These are phyloP conservation scores for Phylloporus sp. DNA, from an alignment of 768 basidiomycete species.

Conservation along the genomic window DNA sequence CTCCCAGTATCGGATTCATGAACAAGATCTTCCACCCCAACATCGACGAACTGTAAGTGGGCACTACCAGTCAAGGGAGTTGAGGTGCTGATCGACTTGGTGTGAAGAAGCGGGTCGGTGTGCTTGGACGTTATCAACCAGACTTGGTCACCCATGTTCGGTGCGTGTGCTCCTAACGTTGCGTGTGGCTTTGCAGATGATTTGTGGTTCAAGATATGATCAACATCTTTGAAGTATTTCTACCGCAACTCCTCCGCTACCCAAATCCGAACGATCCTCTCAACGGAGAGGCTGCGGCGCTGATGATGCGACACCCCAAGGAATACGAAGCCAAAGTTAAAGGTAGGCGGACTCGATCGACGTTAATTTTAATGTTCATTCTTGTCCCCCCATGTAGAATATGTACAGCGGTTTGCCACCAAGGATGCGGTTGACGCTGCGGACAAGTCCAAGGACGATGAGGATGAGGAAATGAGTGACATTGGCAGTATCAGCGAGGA, in stretches of 20 bases:
- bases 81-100: slow-evolving; percentile 6
- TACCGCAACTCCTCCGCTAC: slow-evolving; percentile 94
- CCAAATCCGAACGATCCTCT: slow-evolving; percentile 98
- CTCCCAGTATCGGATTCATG: slow-evolving; percentile 98
- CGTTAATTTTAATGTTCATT: slow-evolving; percentile 1
- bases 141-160: slow-evolving; percentile 99
- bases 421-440: slow-evolving; percentile 84
- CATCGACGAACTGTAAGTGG: slow-evolving; percentile 91
- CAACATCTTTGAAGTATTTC: slow-evolving; percentile 98
- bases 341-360: slow-evolving; percentile 43
- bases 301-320: slow-evolving; percentile 96
- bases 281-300: slow-evolving; percentile 95
- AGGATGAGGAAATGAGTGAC: slow-evolving; percentile 87
- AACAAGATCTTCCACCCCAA: slow-evolving; percentile 99
- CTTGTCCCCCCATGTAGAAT: slow-evolving; percentile 51
- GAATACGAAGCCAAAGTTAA: slow-evolving; percentile 94
- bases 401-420: slow-evolving; percentile 92
- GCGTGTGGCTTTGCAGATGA: slow-evolving; percentile 2
- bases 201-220: slow-evolving; percentile 74
- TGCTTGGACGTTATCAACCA: slow-evolving; percentile 99
- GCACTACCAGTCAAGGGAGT: slow-evolving; percentile 3
- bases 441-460: slow-evolving; percentile 55
- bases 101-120: slow-evolving; percentile 86
- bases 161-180: slow-evolving; percentile 44
- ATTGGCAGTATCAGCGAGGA: slow-evolving; percentile 78